phyloP scores from a whole-genome alignment of 345 rosid genomes.

The Eucalyptus marginata region DNA sequence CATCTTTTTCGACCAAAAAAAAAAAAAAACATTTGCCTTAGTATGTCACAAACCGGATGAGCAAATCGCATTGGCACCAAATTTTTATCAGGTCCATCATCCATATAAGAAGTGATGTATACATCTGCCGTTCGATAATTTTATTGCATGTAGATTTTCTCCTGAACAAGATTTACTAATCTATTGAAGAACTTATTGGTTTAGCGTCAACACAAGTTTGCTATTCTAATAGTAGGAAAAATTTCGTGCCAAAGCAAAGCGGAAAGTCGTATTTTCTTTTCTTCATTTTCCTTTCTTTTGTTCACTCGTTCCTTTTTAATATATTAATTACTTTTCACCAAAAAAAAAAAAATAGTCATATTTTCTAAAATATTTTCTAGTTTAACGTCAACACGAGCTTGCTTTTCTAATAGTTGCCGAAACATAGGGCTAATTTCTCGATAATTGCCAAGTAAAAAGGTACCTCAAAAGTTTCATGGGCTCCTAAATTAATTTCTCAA shows the following conservation, averaged over 20 bases:
- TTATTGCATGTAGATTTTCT: not conserved
- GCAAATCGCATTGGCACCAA: not conserved
- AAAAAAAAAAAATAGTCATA: no score
- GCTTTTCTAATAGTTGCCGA: not conserved
- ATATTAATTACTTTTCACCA: no score
- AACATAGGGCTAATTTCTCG: not conserved
- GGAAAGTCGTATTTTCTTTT: not conserved
- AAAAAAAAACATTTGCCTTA: not conserved
- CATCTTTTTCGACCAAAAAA: not conserved
- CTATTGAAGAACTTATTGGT: no score
- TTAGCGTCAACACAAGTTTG: not conserved
- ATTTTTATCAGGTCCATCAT: not conserved
- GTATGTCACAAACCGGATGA: not conserved
- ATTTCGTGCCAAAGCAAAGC: not conserved
- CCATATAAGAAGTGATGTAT: not conserved
- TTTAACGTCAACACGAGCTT: rapidly evolving
- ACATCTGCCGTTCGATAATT: rapidly evolving
- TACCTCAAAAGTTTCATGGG: not conserved
- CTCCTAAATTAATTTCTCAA: not conserved
- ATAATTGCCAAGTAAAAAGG: not conserved
- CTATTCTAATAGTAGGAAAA: not conserved
- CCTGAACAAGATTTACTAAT: no score
- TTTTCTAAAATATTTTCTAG: not conserved
- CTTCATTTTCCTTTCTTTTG: no score
- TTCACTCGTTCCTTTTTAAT: no score